A percentile compares a stretch with the other conserved stretches of the same genome.
phyloP scores from a whole-genome alignment of 164 flowering plant genomes.

The Tinospora cordifolia region DNA sequence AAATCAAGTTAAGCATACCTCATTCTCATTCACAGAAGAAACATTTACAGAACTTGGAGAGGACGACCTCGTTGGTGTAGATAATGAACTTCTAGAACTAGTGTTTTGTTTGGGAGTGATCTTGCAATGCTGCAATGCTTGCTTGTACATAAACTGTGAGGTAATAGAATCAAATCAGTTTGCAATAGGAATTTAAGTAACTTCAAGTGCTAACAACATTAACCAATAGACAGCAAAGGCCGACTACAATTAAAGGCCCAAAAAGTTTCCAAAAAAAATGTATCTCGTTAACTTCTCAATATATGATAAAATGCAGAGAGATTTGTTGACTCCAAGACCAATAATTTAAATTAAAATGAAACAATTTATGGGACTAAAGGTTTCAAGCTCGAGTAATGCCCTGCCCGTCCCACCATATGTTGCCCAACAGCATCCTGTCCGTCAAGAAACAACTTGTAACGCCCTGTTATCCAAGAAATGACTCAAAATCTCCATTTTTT shows the following conservation, averaged over 20 bases:
- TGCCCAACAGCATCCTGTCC: no score
- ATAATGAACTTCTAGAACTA: conserved; percentile 53
- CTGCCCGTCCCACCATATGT: no score
- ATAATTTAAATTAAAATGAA: no score
- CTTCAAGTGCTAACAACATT: not conserved
- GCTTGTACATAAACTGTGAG: conserved; percentile 68
- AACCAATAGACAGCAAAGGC: not conserved
- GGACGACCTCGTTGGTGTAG: conserved; percentile 66
- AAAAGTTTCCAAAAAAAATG: no score
- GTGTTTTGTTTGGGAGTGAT: conserved; percentile 60
- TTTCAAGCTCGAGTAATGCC: no score
- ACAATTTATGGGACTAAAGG: no score
- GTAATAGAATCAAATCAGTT: conserved; percentile 4
- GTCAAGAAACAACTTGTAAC: no score
- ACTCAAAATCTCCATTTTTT: no score
- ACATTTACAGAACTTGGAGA: conserved; percentile 67
- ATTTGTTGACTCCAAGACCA: no score
- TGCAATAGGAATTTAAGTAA: not conserved
- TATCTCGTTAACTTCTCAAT: no score
- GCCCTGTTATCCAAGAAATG: no score
- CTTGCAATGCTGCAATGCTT: conserved; percentile 82
- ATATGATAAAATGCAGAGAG: no score
- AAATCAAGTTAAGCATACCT: conserved; percentile 39
- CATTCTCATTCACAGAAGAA: conserved; percentile 75
- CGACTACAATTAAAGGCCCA: not conserved